These are phyloP conservation scores for Solanum peruvianum DNA, from an alignment of 257 asterid genomes.

Conservation along the genomic window DNA sequence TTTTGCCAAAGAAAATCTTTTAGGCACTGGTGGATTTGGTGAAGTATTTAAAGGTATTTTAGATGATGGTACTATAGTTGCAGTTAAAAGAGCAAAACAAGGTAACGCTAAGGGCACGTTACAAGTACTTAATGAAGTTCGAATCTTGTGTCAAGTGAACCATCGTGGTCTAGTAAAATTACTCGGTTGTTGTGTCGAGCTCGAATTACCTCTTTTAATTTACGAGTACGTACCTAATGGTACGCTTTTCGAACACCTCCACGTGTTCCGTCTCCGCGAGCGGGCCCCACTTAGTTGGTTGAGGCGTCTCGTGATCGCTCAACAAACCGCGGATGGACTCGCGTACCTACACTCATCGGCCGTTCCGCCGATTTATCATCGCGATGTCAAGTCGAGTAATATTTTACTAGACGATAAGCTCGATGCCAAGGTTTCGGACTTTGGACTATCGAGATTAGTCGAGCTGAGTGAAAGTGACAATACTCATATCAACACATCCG, in stretches of 20 bases:
- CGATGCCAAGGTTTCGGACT: slow-evolving; percentile 48
- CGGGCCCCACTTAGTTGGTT: slow-evolving; percentile 31
- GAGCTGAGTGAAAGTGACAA: slow-evolving; percentile 34
- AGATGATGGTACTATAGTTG: slow-evolving; percentile 35
- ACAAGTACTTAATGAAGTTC: slow-evolving; percentile 50
- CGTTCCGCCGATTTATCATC: slow-evolving; percentile 41
- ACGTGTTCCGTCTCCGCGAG: slow-evolving; percentile 9
- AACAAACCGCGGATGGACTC: slow-evolving; percentile 34
- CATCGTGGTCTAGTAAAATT: slow-evolving; percentile 39
- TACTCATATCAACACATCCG: slow-evolving; percentile 42
- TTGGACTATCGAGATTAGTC: slow-evolving; percentile 41
- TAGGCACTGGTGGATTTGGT: slow-evolving; percentile 56
- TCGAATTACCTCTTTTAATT: slow-evolving; percentile 39
- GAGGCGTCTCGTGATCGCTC: slow-evolving; percentile 29
- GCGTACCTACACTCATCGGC: slow-evolving; percentile 55
- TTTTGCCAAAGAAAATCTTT: slow-evolving; percentile 32
- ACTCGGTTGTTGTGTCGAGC: slow-evolving; percentile 53
- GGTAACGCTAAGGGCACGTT: slow-evolving; percentile 39
- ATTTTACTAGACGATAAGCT: slow-evolving; percentile 39
- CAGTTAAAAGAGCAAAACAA: slow-evolving; percentile 47
- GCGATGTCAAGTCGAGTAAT: slow-evolving; percentile 50
- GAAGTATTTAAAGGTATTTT: slow-evolving; percentile 51
- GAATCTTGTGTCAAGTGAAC: slow-evolving; percentile 50
- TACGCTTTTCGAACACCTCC: slow-evolving; percentile 42
- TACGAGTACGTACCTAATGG: slow-evolving; percentile 42